A percentile compares a stretch with the other conserved stretches of the same genome.
phyloP scores from a whole-genome alignment of 768 basidiomycete species.

The Leucosporidium scottii region DNA sequence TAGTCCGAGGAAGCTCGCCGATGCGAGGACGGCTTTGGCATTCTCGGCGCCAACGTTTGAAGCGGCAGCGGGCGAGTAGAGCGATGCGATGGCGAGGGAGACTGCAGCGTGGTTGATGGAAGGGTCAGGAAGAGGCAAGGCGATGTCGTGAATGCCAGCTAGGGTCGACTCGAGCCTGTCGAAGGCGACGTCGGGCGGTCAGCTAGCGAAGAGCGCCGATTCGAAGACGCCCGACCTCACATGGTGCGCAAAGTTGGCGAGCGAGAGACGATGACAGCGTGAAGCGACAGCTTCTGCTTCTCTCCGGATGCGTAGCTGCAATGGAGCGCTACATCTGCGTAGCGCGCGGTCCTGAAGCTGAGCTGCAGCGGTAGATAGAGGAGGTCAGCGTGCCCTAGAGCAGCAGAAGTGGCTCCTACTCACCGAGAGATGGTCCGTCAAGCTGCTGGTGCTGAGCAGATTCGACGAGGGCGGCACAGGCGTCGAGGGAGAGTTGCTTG shows the following conservation, averaged over 20 bases:
- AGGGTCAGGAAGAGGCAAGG: constrained; percentile 7
- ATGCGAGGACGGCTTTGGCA: constrained; percentile 7
- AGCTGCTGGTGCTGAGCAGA: too few species aligned
- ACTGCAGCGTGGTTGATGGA: constrained; percentile 7
- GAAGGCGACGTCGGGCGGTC: too few species aligned
- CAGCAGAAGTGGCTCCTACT: neutral
- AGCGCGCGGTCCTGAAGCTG: neutral
- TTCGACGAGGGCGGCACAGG: too few species aligned
- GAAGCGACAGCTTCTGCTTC: neutral
- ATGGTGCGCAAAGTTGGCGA: constrained; percentile 1
- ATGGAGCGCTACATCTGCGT: neutral
- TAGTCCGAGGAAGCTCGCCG: constrained; percentile 14
- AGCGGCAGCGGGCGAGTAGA: constrained; percentile 22
- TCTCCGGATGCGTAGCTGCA: neutral
- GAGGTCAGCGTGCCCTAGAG: neutral
- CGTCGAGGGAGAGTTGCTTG: too few species aligned
- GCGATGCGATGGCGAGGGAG: constrained; percentile 15
- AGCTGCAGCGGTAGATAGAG: neutral
- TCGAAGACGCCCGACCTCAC: neutral
- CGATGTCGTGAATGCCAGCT: neutral
- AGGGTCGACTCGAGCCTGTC: neutral
- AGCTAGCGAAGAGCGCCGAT: neutral
- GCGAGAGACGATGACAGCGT: constrained; percentile 11
- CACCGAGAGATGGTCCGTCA: neutral
- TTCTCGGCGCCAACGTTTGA: neutral